Percentiles rank a stretch among this genome's conserved stretches.
phyloP scores from a whole-genome alignment of 495 filamentous ascomycete genomes.

The Aspergillus panamensis region DNA sequence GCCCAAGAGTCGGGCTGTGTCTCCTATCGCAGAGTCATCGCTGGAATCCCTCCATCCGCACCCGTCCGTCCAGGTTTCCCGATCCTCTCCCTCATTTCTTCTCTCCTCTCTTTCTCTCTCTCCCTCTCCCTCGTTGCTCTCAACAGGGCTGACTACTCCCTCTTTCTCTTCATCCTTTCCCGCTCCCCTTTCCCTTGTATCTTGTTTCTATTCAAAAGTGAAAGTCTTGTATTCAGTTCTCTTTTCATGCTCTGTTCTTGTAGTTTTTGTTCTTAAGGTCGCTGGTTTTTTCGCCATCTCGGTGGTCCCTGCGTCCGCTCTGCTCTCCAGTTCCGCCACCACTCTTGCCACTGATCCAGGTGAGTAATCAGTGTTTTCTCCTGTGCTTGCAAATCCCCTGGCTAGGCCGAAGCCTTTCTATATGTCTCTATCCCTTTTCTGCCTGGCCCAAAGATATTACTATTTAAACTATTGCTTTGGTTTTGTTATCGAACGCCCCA shows the following conservation, averaged over 20 bases:
- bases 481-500: constrained; percentile 15
- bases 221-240: not conserved
- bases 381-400: not conserved
- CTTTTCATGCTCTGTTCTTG: constrained; percentile 5
- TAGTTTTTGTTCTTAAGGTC: constrained; percentile 3
- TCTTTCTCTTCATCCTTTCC: constrained; percentile 3
- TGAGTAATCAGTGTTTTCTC: constrained; percentile 21
- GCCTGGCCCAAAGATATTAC: constrained; percentile 13
- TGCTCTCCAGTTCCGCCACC: constrained; percentile 23
- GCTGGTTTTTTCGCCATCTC: constrained; percentile 8
- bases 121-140: constrained; percentile 10
- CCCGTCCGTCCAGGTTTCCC: constrained; percentile 5
- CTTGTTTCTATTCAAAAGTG: constrained; percentile 8
- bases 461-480: not conserved
- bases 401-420: constrained; percentile 1
- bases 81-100: constrained; percentile 1
- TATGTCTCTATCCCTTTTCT: constrained; percentile 11
- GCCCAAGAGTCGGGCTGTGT: constrained; percentile 14
- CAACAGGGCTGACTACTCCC: constrained; percentile 14
- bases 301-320: constrained; percentile 26
- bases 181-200: constrained; percentile 10
- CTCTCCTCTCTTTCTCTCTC: too few species aligned
- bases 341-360: constrained; percentile 23
- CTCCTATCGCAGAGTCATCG: constrained; percentile 21
- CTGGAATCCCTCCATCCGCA: constrained; percentile 9